Conservation (phyloP, 805 yeast species). For the Starmerella apicola region DNA sequence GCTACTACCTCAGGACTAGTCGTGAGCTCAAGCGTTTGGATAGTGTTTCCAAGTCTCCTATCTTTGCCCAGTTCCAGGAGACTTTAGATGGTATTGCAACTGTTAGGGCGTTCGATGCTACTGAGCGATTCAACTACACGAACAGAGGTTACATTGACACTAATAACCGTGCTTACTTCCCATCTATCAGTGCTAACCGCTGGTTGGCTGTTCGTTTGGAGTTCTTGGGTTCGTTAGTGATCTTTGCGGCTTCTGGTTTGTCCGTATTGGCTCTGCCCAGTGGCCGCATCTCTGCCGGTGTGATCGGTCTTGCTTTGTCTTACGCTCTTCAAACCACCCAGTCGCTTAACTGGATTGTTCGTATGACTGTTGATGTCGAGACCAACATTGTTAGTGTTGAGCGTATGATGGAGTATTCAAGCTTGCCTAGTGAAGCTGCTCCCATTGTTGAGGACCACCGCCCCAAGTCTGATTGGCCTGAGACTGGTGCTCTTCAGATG, state of each 20-base stretch:
- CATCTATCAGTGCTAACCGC: conserved; percentile 83
- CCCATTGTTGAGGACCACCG: conserved; percentile 47
- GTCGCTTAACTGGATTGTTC: conserved; percentile 89
- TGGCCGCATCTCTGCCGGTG: conserved; percentile 73
- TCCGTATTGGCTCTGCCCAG: conserved; percentile 55
- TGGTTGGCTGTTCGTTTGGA: conserved; percentile 96
- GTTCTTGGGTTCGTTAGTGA: conserved; percentile 77
- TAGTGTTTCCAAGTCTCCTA: conserved; percentile 59
- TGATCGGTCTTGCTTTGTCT: conserved; percentile 85
- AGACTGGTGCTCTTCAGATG: conserved; percentile 52
- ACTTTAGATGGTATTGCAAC: conserved; percentile 67
- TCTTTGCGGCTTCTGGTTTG: conserved; percentile 73
- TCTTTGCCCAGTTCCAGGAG: conserved; percentile 73
- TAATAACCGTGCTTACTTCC: conserved; percentile 86
- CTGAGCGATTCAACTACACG: conserved; percentile 45
- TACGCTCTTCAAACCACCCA: conserved; percentile 90
- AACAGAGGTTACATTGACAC: conserved; percentile 53
- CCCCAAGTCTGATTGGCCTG: conserved; percentile 54
- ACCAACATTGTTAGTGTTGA: conserved; percentile 95
- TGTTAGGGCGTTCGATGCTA: conserved; percentile 64
- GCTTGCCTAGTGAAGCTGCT: conserved; percentile 77
- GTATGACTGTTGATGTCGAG: conserved; percentile 98
- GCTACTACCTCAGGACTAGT: conserved; percentile 53
- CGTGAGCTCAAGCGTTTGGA: conserved; percentile 69
- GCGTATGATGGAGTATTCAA: conserved; percentile 78